Conservation (phyloP, 129 eudicot genomes). For the Tanacetum coccineum region DNA sequence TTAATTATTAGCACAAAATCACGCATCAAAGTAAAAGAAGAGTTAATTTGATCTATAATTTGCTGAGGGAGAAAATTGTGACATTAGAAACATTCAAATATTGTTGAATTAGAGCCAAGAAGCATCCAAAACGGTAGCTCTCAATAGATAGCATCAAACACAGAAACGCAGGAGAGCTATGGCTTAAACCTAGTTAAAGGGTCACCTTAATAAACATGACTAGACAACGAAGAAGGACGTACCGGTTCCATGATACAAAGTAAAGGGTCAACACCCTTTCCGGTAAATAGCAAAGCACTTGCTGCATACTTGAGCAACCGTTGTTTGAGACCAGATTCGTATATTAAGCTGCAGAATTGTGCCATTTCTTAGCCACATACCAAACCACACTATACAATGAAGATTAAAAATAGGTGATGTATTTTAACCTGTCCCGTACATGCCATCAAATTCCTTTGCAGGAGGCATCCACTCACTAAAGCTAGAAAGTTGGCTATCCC, state of each 20-base stretch:
- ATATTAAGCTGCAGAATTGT: too few relatives aligned
- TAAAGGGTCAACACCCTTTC: constrained; percentile 90
- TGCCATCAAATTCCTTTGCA: constrained; percentile 98
- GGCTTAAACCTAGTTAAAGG: not conserved
- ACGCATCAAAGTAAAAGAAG: too few relatives aligned
- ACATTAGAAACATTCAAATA: too few relatives aligned
- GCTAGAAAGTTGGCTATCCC: constrained; percentile 85
- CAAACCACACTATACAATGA: not conserved
- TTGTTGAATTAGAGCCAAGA: too few relatives aligned
- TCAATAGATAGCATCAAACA: not conserved
- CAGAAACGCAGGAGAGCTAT: not conserved
- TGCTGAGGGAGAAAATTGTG: too few relatives aligned
- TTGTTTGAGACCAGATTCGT: too few relatives aligned
- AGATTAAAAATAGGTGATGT: not conserved
- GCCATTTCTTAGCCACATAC: constrained; percentile 17
- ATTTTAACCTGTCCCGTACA: constrained; percentile 95
- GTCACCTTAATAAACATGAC: not conserved
- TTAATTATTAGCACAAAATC: too few relatives aligned
- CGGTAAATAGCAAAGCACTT: constrained; percentile 92
- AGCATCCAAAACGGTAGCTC: not conserved
- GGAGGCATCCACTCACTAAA: too few relatives aligned
- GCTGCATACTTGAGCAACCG: constrained; percentile 89
- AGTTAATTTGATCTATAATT: too few relatives aligned
- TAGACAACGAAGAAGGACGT: constrained; percentile 18
- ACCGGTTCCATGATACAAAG: constrained; percentile 99